Evolutionary conservation across 805 yeast genomes (phyloP).

Genomic region (Metschnikowia vanudenii): DNA sequence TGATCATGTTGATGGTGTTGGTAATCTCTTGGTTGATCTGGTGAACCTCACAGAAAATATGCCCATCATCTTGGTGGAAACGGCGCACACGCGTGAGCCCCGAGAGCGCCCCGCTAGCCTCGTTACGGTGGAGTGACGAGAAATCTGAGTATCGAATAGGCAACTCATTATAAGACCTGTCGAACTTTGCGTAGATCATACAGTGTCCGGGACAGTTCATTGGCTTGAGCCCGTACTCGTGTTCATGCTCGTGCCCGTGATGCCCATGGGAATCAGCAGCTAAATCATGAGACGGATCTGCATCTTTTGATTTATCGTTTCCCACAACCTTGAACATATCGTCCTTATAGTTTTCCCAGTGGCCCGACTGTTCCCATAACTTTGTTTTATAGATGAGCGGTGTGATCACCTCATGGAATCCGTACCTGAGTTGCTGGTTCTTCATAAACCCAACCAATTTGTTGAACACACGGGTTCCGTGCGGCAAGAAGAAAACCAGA

Average conservation of each 20-base stretch:
- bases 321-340: slow-evolving; percentile 92
- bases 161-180: slow-evolving; percentile 79
- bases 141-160: slow-evolving; percentile 88
- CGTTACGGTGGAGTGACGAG: slow-evolving; percentile 90
- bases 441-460: slow-evolving; percentile 80
- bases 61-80: slow-evolving; percentile 98
- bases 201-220: slow-evolving; percentile 98
- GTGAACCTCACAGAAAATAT: slow-evolving; percentile 79
- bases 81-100: slow-evolving; percentile 92
- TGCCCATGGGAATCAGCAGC: slow-evolving; percentile 13
- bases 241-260: slow-evolving; percentile 5
- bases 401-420: slow-evolving; percentile 88
- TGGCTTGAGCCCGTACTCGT: slow-evolving; percentile 81
- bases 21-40: slow-evolving; percentile 77
- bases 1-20: slow-evolving; percentile 69
- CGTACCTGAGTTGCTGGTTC: slow-evolving; percentile 72
- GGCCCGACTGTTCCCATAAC: slow-evolving; percentile 90
- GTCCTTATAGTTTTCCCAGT: slow-evolving; percentile 91
- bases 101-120: slow-evolving; percentile 88
- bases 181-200: slow-evolving; percentile 68
- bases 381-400: slow-evolving; percentile 82
- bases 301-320: slow-evolving; percentile 37
- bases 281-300: slow-evolving; percentile 11
- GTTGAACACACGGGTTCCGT: slow-evolving; percentile 85
- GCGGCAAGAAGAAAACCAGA: slow-evolving; percentile 86